Conservation (phyloP, 164 flowering plant genomes). For the Cinnamomum chago region DNA sequence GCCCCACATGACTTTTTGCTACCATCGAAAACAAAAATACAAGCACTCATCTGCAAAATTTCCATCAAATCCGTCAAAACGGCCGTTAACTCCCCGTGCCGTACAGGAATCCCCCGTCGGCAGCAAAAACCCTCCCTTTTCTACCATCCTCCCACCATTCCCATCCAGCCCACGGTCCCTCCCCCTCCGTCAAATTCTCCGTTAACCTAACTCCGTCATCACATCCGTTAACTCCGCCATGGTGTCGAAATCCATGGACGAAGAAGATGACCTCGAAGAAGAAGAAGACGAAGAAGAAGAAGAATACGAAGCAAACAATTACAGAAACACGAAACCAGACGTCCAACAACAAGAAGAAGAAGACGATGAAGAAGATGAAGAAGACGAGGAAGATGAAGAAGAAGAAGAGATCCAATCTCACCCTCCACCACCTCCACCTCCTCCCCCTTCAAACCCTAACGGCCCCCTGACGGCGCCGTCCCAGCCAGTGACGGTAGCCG, state of each 20-base stretch:
- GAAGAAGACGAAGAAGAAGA: constrained; percentile 45
- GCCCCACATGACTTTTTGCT: too few species aligned
- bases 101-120: constrained; percentile 23
- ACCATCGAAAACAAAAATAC: background rate
- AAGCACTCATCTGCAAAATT: too few species aligned
- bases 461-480: constrained; percentile 10
- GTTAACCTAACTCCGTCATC: background rate
- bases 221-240: background rate
- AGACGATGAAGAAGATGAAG: background rate
- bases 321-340: background rate
- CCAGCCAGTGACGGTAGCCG: constrained; percentile 23
- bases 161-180: background rate
- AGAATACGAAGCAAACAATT: background rate
- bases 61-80: background rate
- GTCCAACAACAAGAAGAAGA: background rate
- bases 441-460: constrained; percentile 21
- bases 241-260: constrained; percentile 36
- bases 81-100: constrained; percentile 9
- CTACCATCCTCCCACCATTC: background rate
- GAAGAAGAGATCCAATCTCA: constrained; percentile 33
- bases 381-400: background rate
- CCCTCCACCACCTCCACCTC: constrained; percentile 15
- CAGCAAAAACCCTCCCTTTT: constrained; percentile 17
- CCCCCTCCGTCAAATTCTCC: background rate
- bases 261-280: constrained; percentile 31